Percentiles rank a stretch among this genome's conserved stretches.
Evolutionary conservation across 495 filamentous ascomycete genomes (phyloP).

Genomic region (Talaromyces borbonicus): DNA sequence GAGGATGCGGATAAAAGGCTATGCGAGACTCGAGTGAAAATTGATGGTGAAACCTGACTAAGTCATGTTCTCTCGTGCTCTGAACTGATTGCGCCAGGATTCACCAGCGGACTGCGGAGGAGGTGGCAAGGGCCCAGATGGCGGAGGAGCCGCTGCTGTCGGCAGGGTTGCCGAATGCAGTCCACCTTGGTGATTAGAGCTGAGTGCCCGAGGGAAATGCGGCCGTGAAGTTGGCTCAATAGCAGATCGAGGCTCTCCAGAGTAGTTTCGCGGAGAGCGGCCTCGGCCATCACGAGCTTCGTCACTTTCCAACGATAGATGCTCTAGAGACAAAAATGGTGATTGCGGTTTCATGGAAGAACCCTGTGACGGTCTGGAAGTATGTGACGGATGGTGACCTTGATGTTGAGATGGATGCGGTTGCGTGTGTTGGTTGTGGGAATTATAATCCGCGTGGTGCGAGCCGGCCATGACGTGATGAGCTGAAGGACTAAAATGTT

Average conservation of each 20-base stretch:
- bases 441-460: background rate
- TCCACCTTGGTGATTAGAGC: constrained; percentile 30
- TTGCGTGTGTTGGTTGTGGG: background rate
- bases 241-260: constrained; percentile 30
- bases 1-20: background rate
- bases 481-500: constrained; percentile 14
- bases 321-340: constrained; percentile 28
- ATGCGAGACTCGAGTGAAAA: background rate
- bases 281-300: constrained; percentile 15
- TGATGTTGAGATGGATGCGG: constrained; percentile 6
- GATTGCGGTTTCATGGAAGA: constrained; percentile 23
- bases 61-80: constrained; percentile 17
- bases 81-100: constrained; percentile 24
- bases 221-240: constrained; percentile 26
- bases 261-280: constrained; percentile 25
- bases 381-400: constrained; percentile 10
- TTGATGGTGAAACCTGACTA: background rate
- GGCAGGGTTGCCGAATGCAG: constrained; percentile 31
- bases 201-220: constrained; percentile 29
- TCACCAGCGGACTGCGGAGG: constrained; percentile 26
- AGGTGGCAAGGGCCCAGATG: constrained; percentile 29
- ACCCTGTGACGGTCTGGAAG: constrained; percentile 21
- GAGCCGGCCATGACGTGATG: constrained; percentile 12
- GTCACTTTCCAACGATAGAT: constrained; percentile 29
- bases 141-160: constrained; percentile 31